phyloP scores from a whole-genome alignment of 495 filamentous ascomycete species.

The Penicillium fimorum region DNA sequence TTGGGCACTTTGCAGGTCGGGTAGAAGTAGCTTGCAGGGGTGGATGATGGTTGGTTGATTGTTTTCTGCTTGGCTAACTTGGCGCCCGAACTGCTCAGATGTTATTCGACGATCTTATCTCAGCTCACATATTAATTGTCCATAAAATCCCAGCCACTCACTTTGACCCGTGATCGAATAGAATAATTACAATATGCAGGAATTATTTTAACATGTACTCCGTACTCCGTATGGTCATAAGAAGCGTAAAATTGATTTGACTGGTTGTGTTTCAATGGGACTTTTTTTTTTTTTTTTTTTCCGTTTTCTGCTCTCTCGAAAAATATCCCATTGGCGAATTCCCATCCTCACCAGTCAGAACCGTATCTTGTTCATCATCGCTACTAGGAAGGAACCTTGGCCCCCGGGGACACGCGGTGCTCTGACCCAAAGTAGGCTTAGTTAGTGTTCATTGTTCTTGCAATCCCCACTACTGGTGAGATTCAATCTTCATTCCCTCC shows the following conservation, averaged over 20 bases:
- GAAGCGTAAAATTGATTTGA: conserved; percentile 4
- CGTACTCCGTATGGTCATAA: not conserved
- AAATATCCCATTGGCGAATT: not conserved
- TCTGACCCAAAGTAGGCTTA: not conserved
- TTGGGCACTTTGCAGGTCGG: conserved; percentile 6
- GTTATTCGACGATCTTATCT: conserved; percentile 6
- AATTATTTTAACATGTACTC: not conserved
- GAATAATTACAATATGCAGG: not conserved
- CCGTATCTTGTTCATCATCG: not conserved
- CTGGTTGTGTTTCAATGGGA: not conserved
- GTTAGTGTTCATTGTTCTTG: not conserved
- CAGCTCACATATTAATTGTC: not conserved
- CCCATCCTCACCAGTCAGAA: not conserved
- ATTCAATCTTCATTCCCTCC: conserved; percentile 27
- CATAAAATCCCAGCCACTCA: not conserved
- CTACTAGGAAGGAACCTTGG: not conserved
- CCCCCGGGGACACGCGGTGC: not conserved
- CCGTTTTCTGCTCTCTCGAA: not conserved
- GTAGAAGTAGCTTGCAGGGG: not conserved
- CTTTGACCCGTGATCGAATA: not conserved
- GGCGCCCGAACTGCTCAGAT: not conserved
- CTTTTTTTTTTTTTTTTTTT: not conserved
- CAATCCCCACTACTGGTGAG: conserved; percentile 12
- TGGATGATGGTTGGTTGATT: not conserved
- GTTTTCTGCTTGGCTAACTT: conserved; percentile 3